Evolutionary conservation across 2,329 filamentous ascomycete species (phyloP).

Genomic region (Parastagonospora nodorum): DNA sequence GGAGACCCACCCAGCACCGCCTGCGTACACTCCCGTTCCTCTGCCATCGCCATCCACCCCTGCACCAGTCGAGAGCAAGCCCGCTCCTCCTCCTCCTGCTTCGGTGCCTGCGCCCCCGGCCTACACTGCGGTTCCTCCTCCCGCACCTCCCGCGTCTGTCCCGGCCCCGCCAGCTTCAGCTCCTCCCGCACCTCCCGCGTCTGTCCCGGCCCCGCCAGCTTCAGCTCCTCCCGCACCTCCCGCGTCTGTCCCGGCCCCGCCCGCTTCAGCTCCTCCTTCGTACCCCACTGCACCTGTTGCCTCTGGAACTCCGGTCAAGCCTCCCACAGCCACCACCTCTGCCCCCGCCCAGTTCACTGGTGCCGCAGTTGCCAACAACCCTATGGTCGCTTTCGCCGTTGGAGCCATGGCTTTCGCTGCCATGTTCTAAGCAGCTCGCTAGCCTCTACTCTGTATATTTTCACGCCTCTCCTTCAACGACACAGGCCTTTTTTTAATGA

Average conservation of each 20-base stretch:
- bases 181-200: constrained; percentile 6
- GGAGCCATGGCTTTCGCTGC: constrained; percentile 27
- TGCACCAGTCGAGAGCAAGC: not conserved
- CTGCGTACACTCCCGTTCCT: constrained; percentile 1
- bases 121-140: constrained; percentile 15
- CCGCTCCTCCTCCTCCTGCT: not conserved
- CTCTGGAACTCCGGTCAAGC: constrained; percentile 6
- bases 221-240: constrained; percentile 9
- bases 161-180: constrained; percentile 10
- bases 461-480: constrained; percentile 1
- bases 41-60: not conserved
- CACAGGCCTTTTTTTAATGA: too few relatives aligned
- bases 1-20: not conserved
- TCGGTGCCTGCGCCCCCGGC: constrained; percentile 5
- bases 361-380: constrained; percentile 29
- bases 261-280: not conserved
- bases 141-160: constrained; percentile 4
- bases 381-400: constrained; percentile 27
- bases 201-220: constrained; percentile 7
- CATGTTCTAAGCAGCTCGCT: constrained; percentile 18
- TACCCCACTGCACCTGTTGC: constrained; percentile 7
- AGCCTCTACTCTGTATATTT: not conserved
- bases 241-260: constrained; percentile 2
- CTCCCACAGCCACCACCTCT: constrained; percentile 11
- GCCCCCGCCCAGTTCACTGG: constrained; percentile 28